Evolutionary conservation across 1,284 basidiomycete genomes (phyloP), one percentile per base, ranked within the genome.

Genomic region (Apiotrichum gamsii): DNA sequence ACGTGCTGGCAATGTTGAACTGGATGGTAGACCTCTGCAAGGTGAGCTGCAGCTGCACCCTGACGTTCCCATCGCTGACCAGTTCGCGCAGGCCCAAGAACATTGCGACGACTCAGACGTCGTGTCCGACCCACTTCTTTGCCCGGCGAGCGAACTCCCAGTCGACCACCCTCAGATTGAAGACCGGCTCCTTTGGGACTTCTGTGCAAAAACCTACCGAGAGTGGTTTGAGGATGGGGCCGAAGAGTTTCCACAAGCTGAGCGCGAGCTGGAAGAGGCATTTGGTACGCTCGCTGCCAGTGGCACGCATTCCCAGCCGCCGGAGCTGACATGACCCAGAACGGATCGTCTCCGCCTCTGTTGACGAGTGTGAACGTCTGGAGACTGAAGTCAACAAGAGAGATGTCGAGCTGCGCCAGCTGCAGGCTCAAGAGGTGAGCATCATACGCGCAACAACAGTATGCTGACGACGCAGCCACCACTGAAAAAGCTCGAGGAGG

Each of bases 1-100:
- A 79, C 14, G 67, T 91, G 15, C 73, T 91, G 15, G 89, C 85
- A 18, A 84, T 87, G 63, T 65, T 94, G 38, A 84, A 89, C 67
- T 94, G 90, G 90, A 73, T 94, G 14, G 84, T 85, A 1, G 85
- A 89, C 57, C 69, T 88, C 3, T 68, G 82, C 60, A 54, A 51
- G 25, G 52, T 54, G 33, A 28, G 31, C 23, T 29, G 39, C 42
- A 10, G n/a, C n/a, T n/a, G n/a, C n/a, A n/a, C n/a, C n/a, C n/a
- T n/a, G n/a, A n/a, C n/a, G n/a, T n/a, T n/a, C n/a, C n/a, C n/a
- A n/a, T n/a, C n/a, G n/a, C n/a, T n/a, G 25, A 28, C 8, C 25
- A 28, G 25, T 37, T 24, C 6, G 11, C 35, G 35, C 29, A 71
- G 70, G 67, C 66, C 2, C 62, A 72, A 75, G 80, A 58, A 65